Conservation (phyloP, 306 rosid species). For the Rosa multiflora region DNA sequence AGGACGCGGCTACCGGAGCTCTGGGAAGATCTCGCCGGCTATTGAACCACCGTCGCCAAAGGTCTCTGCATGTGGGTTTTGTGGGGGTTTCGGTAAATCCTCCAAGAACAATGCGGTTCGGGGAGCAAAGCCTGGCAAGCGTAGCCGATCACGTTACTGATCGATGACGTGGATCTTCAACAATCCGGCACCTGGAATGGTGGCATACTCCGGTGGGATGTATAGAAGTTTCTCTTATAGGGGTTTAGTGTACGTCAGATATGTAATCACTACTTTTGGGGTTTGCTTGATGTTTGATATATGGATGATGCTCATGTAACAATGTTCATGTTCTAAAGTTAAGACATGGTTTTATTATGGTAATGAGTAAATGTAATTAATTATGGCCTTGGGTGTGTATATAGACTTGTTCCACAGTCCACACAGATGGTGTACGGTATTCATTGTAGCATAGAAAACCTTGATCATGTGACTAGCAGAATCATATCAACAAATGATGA, state of each 20-base stretch:
- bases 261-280: background rate
- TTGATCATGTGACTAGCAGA: too few relatives aligned
- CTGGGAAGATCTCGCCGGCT: constrained; percentile 58
- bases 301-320: background rate
- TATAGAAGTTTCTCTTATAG: background rate
- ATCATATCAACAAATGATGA: background rate
- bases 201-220: background rate
- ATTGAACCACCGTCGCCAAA: constrained; percentile 87
- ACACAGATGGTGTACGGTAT: background rate
- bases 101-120: constrained; percentile 26
- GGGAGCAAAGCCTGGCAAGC: constrained; percentile 39
- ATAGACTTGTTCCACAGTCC: background rate
- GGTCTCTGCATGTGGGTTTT: constrained; percentile 70
- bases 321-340: background rate
- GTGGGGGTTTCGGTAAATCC: constrained; percentile 55
- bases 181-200: background rate
- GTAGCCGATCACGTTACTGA: constrained; percentile 37
- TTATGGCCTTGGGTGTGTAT: background rate
- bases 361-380: too few relatives aligned
- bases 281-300: too few relatives aligned
- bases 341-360: too few relatives aligned
- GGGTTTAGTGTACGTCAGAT: background rate
- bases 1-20: constrained; percentile 47
- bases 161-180: background rate
- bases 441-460: too few relatives aligned